phyloP scores from a whole-genome alignment of 371 early-diverging fungal species.

The Blastocladiella emersonii region DNA sequence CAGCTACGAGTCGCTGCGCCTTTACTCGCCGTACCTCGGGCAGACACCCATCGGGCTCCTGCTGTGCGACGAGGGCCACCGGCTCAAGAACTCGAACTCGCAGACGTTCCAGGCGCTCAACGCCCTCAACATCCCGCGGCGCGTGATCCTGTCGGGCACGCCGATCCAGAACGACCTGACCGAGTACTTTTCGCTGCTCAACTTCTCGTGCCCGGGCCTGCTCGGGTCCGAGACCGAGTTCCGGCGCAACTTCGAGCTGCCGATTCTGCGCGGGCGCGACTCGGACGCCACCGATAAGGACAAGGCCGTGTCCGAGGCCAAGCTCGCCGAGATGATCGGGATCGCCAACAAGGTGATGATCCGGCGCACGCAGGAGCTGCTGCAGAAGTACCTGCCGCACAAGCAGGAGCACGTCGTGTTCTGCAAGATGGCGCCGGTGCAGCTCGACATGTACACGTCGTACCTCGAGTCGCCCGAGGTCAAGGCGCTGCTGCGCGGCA shows the following conservation, averaged over 20 bases:
- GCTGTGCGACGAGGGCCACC: conserved; percentile 47
- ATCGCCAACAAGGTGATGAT: conserved; percentile 88
- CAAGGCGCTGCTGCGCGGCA: conserved; percentile 44
- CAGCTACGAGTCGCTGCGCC: conserved; percentile 31
- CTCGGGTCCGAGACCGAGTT: conserved; percentile 62
- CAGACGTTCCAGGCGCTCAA: conserved; percentile 77
- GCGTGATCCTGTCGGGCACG: conserved; percentile 51
- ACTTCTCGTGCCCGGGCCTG: conserved; percentile 48
- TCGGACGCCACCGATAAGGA: conserved; percentile 75
- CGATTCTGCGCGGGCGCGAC: conserved; percentile 89
- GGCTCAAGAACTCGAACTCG: conserved; percentile 82
- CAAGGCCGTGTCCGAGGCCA: conserved; percentile 64
- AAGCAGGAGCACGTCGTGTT: conserved; percentile 97
- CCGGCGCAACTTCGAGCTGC: conserved; percentile 67
- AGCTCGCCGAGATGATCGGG: conserved; percentile 63
- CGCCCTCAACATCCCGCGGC: conserved; percentile 28
- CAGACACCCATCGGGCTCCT: conserved; percentile 28
- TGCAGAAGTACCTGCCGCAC: conserved; percentile 85
- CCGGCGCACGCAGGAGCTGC: conserved; percentile 83
- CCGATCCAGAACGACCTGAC: conserved; percentile 49
- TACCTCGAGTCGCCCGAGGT: conserved; percentile 68
- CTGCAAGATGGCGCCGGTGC: conserved; percentile 62
- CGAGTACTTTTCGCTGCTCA: conserved; percentile 42
- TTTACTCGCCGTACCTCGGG: conserved; percentile 19
- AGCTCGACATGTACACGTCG: conserved; percentile 62